These are phyloP conservation scores for Tulasnella sp. DNA, from an alignment of 768 basidiomycete genomes.

Conservation along the genomic window DNA sequence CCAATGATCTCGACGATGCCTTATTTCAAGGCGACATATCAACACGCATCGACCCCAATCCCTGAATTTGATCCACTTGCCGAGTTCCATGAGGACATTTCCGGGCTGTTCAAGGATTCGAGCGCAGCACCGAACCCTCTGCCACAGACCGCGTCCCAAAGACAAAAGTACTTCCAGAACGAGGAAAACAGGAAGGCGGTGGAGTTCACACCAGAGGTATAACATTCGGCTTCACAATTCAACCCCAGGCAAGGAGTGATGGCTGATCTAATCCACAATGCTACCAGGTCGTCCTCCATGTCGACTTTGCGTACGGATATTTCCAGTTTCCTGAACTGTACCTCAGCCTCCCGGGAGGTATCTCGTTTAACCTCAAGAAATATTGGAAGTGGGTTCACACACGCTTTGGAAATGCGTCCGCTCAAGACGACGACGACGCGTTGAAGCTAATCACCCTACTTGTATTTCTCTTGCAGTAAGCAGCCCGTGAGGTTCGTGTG, in stretches of 20 bases:
- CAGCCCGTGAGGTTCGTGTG: constrained; percentile 86
- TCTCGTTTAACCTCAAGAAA: constrained; percentile 69
- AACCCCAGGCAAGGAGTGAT: no score
- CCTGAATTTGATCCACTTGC: constrained; percentile 40
- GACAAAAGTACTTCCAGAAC: constrained; percentile 55
- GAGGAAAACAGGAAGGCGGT: constrained; percentile 47
- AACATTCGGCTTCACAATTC: no score
- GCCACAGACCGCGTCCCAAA: constrained; percentile 34
- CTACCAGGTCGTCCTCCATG: constrained; percentile 50
- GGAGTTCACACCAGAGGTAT: constrained; percentile 53
- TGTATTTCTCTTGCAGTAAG: constrained; percentile 34
- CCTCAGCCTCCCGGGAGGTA: constrained; percentile 68
- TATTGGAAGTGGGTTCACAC: constrained; percentile 55
- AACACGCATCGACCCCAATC: constrained; percentile 17
- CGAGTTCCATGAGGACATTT: constrained; percentile 47
- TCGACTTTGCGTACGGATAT: constrained; percentile 83
- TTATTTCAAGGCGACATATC: constrained; percentile 47
- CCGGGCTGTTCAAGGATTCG: constrained; percentile 17
- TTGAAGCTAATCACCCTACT: no score
- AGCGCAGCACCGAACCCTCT: not conserved
- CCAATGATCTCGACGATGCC: constrained; percentile 78
- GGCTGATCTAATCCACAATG: no score
- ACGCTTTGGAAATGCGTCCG: no score
- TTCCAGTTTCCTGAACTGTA: constrained; percentile 60
- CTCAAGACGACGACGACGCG: no score